These are phyloP conservation scores for Sclerotinia glacialis DNA, from an alignment of 2,329 filamentous ascomycete genomes.

Conservation along the genomic window DNA sequence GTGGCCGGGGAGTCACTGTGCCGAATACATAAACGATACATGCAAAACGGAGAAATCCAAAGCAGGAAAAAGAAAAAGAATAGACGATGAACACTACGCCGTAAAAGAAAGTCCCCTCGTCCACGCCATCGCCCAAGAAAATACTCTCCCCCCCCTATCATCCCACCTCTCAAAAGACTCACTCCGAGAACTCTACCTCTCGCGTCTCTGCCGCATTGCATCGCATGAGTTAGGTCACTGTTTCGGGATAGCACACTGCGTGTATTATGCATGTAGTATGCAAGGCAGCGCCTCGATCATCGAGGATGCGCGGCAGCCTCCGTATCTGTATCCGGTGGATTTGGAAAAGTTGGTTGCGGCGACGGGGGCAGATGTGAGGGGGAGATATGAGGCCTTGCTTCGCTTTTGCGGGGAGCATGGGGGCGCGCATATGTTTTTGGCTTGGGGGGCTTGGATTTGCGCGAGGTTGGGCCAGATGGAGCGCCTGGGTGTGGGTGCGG, in stretches of 20 bases:
- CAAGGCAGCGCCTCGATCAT: constrained; percentile 55
- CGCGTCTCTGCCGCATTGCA: constrained; percentile 54
- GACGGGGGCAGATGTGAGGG: constrained; percentile 36
- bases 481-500: neutral
- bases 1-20: constrained; percentile 65
- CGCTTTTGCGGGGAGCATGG: constrained; percentile 45
- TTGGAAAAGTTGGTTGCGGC: constrained; percentile 50
- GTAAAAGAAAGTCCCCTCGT: constrained; percentile 35
- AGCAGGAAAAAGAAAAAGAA: neutral
- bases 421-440: constrained; percentile 47
- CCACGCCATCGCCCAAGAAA: constrained; percentile 39
- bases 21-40: constrained; percentile 45
- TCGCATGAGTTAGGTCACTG: constrained; percentile 67
- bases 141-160: constrained; percentile 22
- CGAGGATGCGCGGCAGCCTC: constrained; percentile 61
- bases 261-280: constrained; percentile 64
- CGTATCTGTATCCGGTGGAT: constrained; percentile 61
- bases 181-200: constrained; percentile 53
- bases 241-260: constrained; percentile 63
- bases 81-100: neutral
- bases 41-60: neutral
- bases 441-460: constrained; percentile 46
- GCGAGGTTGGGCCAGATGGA: constrained; percentile 32
- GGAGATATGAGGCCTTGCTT: constrained; percentile 44
- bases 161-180: constrained; percentile 31